Percentiles rank a stretch among this genome's conserved stretches.
These are phyloP conservation scores for Diutina neorugosa DNA, from an alignment of 1,139 yeast genomes.

Conservation along the genomic window DNA sequence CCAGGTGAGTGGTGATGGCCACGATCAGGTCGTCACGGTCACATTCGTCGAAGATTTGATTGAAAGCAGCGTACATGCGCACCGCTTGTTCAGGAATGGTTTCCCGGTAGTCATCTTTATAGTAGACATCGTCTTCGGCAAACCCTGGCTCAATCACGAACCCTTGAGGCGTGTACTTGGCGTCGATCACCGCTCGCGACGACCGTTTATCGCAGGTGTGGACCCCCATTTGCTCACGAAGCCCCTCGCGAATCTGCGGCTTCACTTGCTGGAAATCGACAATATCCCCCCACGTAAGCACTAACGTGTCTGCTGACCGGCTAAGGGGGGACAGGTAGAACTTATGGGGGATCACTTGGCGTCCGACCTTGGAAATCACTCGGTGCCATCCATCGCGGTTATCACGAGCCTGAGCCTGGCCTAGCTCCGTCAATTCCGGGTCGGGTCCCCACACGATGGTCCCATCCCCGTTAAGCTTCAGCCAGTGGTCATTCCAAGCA, in stretches of 20 bases:
- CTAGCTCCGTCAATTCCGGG: slow-evolving; percentile 49
- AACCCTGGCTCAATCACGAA: slow-evolving; percentile 27
- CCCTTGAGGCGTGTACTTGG: slow-evolving; percentile 20
- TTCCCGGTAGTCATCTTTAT: slow-evolving; percentile 27
- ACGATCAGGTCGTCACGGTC: slow-evolving; percentile 14
- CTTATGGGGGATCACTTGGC: slow-evolving; percentile 34
- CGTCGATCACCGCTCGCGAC: slow-evolving; percentile 19
- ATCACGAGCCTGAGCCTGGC: slow-evolving; percentile 32
- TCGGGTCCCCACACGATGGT: slow-evolving; percentile 56
- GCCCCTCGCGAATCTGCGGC: slow-evolving; percentile 35
- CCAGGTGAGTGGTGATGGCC: slow-evolving; percentile 27
- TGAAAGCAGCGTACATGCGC: slow-evolving; percentile 24
- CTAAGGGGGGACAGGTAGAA: slow-evolving; percentile 57
- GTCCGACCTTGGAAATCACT: slow-evolving; percentile 13
- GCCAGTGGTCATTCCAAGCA: slow-evolving; percentile 52
- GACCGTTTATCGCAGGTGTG: slow-evolving; percentile 59
- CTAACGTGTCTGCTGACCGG: slow-evolving; percentile 47
- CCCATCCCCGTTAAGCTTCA: slow-evolving; percentile 43
- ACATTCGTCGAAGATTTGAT: slow-evolving; percentile 18
- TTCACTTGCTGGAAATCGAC: slow-evolving; percentile 21
- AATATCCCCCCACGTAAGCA: slow-evolving; percentile 45
- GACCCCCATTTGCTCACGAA: slow-evolving; percentile 58
- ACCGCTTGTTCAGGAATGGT: slow-evolving; percentile 29
- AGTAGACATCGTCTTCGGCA: slow-evolving; percentile 26
- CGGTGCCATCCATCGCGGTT: slow-evolving; percentile 19